A percentile compares a stretch with the other conserved stretches of the same genome.
Evolutionary conservation across 2,329 filamentous ascomycete genomes (phyloP).

Genomic region (Sordariomycetes sp.): DNA sequence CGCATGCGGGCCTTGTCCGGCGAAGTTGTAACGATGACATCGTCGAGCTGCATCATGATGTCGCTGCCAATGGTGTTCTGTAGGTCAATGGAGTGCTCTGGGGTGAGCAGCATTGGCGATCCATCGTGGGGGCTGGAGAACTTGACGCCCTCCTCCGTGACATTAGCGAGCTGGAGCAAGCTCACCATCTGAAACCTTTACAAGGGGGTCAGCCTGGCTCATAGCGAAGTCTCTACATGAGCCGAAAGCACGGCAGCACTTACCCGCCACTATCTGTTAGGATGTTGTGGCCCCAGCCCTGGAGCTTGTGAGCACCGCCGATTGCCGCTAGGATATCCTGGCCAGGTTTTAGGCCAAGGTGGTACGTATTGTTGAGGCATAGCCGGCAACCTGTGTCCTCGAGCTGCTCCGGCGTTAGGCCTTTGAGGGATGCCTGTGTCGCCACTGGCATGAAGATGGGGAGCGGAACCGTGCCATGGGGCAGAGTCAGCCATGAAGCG

Average conservation of each 20-base stretch:
- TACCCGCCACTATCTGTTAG: conserved; percentile 69
- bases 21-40: conserved; percentile 92
- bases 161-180: conserved; percentile 77
- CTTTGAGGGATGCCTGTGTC: conserved; percentile 91
- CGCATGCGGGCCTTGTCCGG: conserved; percentile 79
- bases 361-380: conserved; percentile 97
- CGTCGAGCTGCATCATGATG: conserved; percentile 99
- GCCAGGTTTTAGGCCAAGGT: conserved; percentile 87
- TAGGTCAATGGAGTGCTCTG: conserved; percentile 89
- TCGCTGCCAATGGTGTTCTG: conserved; percentile 97
- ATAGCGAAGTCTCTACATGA: background rate
- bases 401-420: conserved; percentile 81
- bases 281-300: conserved; percentile 92
- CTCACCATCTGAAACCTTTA: conserved; percentile 96
- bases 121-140: conserved; percentile 97
- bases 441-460: conserved; percentile 98
- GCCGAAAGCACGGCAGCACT: conserved; percentile 6
- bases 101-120: conserved; percentile 88
- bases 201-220: conserved; percentile 1
- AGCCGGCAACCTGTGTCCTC: conserved; percentile 80
- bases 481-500: conserved; percentile 74
- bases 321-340: conserved; percentile 77
- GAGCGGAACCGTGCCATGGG: conserved; percentile 80
- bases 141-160: conserved; percentile 90
- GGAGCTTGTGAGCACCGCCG: conserved; percentile 85